Evolutionary conservation across 495 filamentous ascomycete genomes (phyloP), one percentile per base, ranked within the genome.

Genomic region (Hypomontagnella monticulosa): DNA sequence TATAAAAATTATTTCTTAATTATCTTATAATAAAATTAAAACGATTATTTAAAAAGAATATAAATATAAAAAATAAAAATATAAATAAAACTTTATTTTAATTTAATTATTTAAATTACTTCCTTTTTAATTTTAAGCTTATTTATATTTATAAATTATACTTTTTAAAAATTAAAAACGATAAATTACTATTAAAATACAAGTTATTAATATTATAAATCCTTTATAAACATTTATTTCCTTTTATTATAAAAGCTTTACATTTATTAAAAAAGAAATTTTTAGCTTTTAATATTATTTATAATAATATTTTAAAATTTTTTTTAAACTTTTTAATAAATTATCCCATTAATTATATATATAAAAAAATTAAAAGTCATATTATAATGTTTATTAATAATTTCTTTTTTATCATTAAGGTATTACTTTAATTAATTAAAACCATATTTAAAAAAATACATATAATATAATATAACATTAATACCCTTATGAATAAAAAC

Each of bases 401-500:
- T 30, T 14, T 48, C 6, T 48, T 14, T 48, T 48, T 30, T 23
- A 23, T 46, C 1, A 30, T 27, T 1, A 46, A 46, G 27, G 12
- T 46, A n/a, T 46, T 46, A 27, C 5, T 27, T 46, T 46, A 46
- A n/a, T 4, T 23, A 8, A 27, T 46, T 23, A 30, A 27, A 27
- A 46, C 9, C n/a, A 10, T 46, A 23, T 23, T 46, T 10, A 48
- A 48, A 14, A 4, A 48, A 8, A 33, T 48, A 32, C 32, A 48
- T 33, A 15, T 48, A 15, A 48, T 48, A 33, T 48, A 48, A 48
- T 33, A 12, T 48, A 48, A 33, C 15, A 7, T 48, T 32, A 48
- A 48, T 6, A 32, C 15, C 11, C 8, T 30, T 4, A 14, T 33
- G 8, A 33, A 48, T 15, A 48, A 48, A 48, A 33, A 48, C 15